These are phyloP conservation scores for Paraurostyla sp. DNA, from an alignment of 73 alveolate genomes.

Conservation along the genomic window DNA sequence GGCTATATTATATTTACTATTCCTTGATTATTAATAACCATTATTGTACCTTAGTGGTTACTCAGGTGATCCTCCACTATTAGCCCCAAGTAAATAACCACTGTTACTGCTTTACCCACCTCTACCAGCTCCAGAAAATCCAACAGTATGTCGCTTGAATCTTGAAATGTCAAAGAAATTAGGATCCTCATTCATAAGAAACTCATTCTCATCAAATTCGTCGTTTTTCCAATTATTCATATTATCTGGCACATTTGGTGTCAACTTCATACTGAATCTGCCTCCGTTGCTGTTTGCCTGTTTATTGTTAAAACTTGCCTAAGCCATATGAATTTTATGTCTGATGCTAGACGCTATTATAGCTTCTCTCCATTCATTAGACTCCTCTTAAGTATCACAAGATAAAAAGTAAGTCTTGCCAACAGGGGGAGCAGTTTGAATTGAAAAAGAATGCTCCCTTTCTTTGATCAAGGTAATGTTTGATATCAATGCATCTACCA, in stretches of 20 bases:
- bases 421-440: conserved; percentile 53
- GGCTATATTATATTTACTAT: no score
- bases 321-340: conserved; percentile 10
- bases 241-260: background rate
- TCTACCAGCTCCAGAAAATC: background rate
- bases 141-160: background rate
- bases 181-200: background rate
- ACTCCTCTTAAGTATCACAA: background rate
- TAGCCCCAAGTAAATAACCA: background rate
- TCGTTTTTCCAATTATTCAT: background rate
- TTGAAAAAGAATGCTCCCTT: conserved; percentile 49
- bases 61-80: background rate
- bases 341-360: background rate
- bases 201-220: conserved; percentile 4
- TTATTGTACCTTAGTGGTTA: background rate
- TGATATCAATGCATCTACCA: conserved; percentile 54
- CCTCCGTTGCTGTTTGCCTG: no score
- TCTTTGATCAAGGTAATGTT: conserved; percentile 57
- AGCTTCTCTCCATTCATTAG: conserved; percentile 52
- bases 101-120: background rate
- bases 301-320: conserved; percentile 9
- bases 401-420: conserved; percentile 31
- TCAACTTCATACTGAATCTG: background rate
- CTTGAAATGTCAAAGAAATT: background rate
- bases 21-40: no score